Evolutionary conservation across 169 alveolate genomes (phyloP), one percentile per base, ranked within the genome.

Genomic region (Plasmodium billcollinsi): DNA sequence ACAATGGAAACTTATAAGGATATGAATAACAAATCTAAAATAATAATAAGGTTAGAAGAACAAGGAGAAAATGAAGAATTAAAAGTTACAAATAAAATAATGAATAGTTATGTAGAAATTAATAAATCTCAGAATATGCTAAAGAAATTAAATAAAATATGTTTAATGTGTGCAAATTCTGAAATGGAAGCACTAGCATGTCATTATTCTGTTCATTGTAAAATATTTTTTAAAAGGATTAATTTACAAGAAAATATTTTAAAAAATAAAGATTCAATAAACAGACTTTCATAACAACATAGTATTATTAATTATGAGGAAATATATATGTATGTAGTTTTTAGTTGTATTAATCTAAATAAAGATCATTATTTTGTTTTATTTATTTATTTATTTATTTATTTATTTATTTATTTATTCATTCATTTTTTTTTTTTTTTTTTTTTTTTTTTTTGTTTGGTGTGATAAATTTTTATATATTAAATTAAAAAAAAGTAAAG

Each of bases 151-250:
- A 65, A 92, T 73, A 66, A 62, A 67, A 88, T 92, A 15, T 92
- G 95, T 50, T 86, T 72, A 18, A 59, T 21, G 29, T 92, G 95
- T 74, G 89, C 95, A 2, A 88, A 78, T 58, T 67, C 92, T 15
- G 90, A 90, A 58, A 86, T 75, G 70, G 88, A 72, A 45, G 92
- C 92, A 24, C 58, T 75, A 49, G 88, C 91, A n/a, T 92, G 95
- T 54, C 89, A 86, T n/a, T 88, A 92, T 59, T 93, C 95, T 24
- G 74, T 90, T 63, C 95, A 92, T 67, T 92, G 95, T 20, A 86
- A 86, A 58, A 86, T 92, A 33, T 63, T 63, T 76, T 59, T 73
- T 56, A 88, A 91, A 75, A 88, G 45, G 54, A 72, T 71, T 61
- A 70, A 67, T 26, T 63, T 56, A 54, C 90, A 45, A 70, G 91